Evolutionary conservation across 495 filamentous ascomycete species (phyloP).

Genomic region (Barbatosphaeria neglecta): DNA sequence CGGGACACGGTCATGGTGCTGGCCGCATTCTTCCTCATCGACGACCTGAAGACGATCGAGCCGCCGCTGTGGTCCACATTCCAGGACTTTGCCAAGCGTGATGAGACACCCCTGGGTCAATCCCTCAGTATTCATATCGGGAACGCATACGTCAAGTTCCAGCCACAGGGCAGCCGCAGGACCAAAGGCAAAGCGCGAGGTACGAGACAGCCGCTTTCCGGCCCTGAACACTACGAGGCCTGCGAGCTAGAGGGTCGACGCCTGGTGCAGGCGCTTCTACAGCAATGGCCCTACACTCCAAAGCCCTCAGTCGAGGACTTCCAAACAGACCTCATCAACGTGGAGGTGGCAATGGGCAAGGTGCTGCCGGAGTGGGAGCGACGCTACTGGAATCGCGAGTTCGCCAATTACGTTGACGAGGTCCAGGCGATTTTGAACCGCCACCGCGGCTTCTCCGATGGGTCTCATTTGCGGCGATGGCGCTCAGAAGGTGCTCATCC

Average conservation of each 20-base stretch:
- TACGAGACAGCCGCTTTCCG: no score
- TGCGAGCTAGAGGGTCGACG: no score
- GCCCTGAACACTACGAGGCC: no score
- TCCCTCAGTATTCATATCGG: no score
- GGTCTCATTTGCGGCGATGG: background rate
- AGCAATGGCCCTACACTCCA: slow-evolving; percentile 24
- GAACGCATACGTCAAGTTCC: no score
- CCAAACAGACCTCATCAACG: slow-evolving; percentile 7
- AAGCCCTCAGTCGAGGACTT: slow-evolving; percentile 8
- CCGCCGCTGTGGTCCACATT: slow-evolving; percentile 17
- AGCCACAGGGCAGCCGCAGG: no score
- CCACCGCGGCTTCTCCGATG: background rate
- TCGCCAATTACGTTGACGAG: slow-evolving; percentile 27
- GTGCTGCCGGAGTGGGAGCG: slow-evolving; percentile 38
- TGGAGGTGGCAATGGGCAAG: slow-evolving; percentile 19
- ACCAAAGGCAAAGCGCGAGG: no score
- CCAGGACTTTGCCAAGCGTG: slow-evolving; percentile 16
- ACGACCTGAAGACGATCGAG: slow-evolving; percentile 11
- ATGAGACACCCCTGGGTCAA: slow-evolving; percentile 9
- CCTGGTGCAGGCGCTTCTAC: no score
- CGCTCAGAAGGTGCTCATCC: slow-evolving; percentile 7
- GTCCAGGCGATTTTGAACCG: slow-evolving; percentile 27
- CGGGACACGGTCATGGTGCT: slow-evolving; percentile 17
- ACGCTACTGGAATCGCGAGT: slow-evolving; percentile 29
- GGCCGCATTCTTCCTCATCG: slow-evolving; percentile 14